These are phyloP conservation scores for Elsinoe fawcettii DNA, from an alignment of 2,329 filamentous ascomycete genomes.

Conservation along the genomic window DNA sequence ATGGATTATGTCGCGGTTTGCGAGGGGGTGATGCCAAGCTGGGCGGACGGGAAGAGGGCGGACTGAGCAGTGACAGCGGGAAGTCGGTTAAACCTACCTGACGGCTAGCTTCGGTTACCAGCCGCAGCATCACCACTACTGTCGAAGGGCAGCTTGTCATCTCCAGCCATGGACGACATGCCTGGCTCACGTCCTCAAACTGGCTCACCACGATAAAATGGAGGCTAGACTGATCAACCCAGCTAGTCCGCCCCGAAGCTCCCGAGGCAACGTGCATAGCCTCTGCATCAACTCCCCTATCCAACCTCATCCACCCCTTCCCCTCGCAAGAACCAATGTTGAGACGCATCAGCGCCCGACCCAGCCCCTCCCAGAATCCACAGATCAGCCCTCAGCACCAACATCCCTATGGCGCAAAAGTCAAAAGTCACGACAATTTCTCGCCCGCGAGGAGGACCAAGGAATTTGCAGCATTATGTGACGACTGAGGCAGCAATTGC, in stretches of 20 bases:
- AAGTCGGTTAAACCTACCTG: not conserved
- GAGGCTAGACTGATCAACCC: not conserved
- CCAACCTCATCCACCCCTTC: not conserved
- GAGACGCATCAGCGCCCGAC: not conserved
- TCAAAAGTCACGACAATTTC: not conserved
- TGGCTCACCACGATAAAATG: not conserved
- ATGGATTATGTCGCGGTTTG: conserved; percentile 45
- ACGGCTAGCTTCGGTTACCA: not conserved
- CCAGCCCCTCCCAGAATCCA: not conserved
- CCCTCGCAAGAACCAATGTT: not conserved
- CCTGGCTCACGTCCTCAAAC: not conserved
- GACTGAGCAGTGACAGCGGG: conserved; percentile 7
- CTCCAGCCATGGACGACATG: too few relatives aligned
- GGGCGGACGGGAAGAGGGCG: conserved; percentile 36
- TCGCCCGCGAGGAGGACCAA: not conserved
- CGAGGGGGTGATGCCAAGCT: conserved; percentile 41
- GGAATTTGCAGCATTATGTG: not conserved
- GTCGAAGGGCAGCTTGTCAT: too few relatives aligned
- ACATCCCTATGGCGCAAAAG: not conserved
- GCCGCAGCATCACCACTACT: too few relatives aligned
- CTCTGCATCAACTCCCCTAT: too few relatives aligned
- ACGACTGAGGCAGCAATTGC: not conserved
- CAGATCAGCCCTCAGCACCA: not conserved
- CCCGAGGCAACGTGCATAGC: not conserved
- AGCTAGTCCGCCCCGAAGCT: not conserved